Base-by-base conservation (phyloP, 2,329 filamentous ascomycete genomes). In the Fusarium pseudocircinatum region DNA sequence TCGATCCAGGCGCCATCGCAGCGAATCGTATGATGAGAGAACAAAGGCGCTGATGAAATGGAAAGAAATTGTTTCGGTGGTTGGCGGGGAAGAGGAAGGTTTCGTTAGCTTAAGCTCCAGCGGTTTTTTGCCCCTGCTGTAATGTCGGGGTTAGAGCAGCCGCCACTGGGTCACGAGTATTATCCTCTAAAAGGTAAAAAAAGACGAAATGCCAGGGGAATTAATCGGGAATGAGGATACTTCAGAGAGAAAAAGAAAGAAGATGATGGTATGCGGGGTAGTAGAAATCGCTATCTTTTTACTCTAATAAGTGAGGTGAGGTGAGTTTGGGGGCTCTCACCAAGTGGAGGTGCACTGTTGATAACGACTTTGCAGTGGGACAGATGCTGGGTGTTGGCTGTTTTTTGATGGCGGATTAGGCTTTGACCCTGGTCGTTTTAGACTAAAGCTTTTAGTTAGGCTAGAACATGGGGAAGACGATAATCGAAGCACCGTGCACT, bases 1-100 rank as follows among this genome's bases (percentile, higher is more conserved):
- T 64, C 11, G 75, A 60, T 43, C 61, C 65, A 36, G 75, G 67
- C 11, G 76, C 69, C 76, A 78, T 78, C 32, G 34, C 13, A 20
- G 15, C 13, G 22, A 39, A 24, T 57, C 42, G 34, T 54, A 50
- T 34, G 34, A 43, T 34, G 20, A n/a, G 9, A 52, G 44, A 37
- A 42, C 32, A 67, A 52, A 20, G 18, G 15, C 8, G n/a, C 16
- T 28, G 50, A 50, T 68, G 28, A 34, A 32, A n/a, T 60, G 22
- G 30, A 36, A 36, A 26, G 20, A 60, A 43, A 47, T 53, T 59
- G 37, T 49, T 42, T 63, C 6, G 42, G 43, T 40, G 30, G 61
- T 43, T 52, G 57, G 57, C 30, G 44, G 44, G 57, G 57, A 62
- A 37, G 28, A 22, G 40, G 26, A 37, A 40, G 37, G 43, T 40